Conservation (phyloP, 2,329 filamentous ascomycete species). For the Fusarium sarcochroum region DNA sequence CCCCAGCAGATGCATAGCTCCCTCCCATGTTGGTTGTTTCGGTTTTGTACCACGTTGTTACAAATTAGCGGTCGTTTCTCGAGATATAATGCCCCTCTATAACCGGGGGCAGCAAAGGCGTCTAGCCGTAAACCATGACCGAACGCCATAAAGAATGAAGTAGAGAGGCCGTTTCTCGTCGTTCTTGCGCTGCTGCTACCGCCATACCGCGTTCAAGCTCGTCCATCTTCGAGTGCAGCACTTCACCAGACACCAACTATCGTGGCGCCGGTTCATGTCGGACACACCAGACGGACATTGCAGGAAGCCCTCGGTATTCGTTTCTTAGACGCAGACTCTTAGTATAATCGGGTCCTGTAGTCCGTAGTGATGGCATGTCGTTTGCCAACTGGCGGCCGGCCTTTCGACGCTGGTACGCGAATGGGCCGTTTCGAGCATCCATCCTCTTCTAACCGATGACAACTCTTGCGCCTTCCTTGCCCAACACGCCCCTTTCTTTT, state of each 20-base stretch:
- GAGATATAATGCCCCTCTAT: constrained; percentile 33
- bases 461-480: constrained; percentile 92
- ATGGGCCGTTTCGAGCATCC: constrained; percentile 34
- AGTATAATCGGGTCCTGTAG: constrained; percentile 8
- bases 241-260: constrained; percentile 20
- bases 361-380: constrained; percentile 21
- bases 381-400: constrained; percentile 26
- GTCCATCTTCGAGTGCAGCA: constrained; percentile 18
- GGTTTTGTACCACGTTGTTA: constrained; percentile 36
- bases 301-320: constrained; percentile 18
- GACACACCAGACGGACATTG: constrained; percentile 11
- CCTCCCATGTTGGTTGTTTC: constrained; percentile 25
- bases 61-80: constrained; percentile 40
- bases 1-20: constrained; percentile 38
- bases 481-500: constrained; percentile 91
- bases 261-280: constrained; percentile 7
- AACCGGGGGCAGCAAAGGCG: constrained; percentile 33
- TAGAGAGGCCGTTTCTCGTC: constrained; percentile 45
- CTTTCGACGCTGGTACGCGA: constrained; percentile 30
- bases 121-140: constrained; percentile 45
- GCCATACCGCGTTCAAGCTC: constrained; percentile 17
- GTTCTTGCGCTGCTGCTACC: constrained; percentile 28
- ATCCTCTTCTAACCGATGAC: constrained; percentile 72
- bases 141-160: constrained; percentile 45
- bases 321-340: constrained; percentile 14